Percentiles rank a stretch among this genome's conserved stretches.
phyloP scores from a whole-genome alignment of 192 early-diverging fungal genomes.

The Allomyces javanicus region DNA sequence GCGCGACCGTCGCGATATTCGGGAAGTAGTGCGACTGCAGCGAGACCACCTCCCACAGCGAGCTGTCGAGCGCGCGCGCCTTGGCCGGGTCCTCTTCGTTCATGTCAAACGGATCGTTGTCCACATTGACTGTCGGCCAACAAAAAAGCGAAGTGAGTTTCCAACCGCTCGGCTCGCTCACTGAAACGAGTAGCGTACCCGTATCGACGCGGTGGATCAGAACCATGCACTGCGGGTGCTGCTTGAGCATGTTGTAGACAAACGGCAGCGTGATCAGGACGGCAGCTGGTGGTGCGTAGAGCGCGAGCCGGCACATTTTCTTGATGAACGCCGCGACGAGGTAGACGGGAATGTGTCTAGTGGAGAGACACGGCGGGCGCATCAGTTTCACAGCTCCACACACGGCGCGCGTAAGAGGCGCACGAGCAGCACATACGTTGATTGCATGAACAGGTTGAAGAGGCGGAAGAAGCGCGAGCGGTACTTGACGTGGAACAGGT shows the following conservation, averaged over 20 bases:
- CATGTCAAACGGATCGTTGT: conserved; percentile 24
- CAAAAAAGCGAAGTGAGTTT: conserved; percentile 4
- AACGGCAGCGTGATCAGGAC: conserved; percentile 71
- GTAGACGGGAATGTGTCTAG: conserved; percentile 66
- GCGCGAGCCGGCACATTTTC: conserved; percentile 59
- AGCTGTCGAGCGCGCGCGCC: conserved; percentile 58
- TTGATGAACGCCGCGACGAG: conserved; percentile 88
- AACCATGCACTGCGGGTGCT: conserved; percentile 71
- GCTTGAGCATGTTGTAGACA: conserved; percentile 78
- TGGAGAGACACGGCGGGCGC: not conserved
- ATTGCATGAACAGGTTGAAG: conserved; percentile 69
- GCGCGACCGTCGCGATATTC: conserved; percentile 64
- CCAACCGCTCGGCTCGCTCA: conserved; percentile 3
- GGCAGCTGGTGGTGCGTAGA: conserved; percentile 69
- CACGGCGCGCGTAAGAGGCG: not conserved
- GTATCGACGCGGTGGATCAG: conserved; percentile 48
- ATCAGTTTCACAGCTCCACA: conserved; percentile 1
- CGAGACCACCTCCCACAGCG: conserved; percentile 75
- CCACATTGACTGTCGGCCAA: conserved; percentile 10
- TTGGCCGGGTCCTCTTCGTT: conserved; percentile 56
- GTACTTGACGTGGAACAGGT: conserved; percentile 85
- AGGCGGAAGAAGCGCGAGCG: conserved; percentile 85
- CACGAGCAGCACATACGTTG: conserved; percentile 31
- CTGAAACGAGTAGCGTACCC: no score
- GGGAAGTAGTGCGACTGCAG: conserved; percentile 73